These are phyloP conservation scores for Thelonectria blattea DNA, from an alignment of 2,329 filamentous ascomycete species.

Conservation along the genomic window DNA sequence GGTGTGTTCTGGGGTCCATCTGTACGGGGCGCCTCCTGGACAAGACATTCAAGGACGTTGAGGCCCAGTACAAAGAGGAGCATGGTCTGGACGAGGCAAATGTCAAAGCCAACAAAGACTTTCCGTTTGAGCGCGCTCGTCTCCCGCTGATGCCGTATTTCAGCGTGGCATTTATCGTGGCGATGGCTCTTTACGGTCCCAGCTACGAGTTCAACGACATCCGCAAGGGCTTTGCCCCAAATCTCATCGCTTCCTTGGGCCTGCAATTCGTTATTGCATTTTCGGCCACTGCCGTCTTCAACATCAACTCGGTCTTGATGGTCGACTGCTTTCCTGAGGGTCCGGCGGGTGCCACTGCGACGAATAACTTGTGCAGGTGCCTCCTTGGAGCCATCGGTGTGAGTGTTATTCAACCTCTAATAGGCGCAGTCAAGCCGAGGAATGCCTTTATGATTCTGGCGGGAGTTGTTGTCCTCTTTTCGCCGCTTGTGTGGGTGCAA, in stretches of 20 bases:
- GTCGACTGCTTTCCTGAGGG: constrained; percentile 12
- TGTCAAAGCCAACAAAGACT: constrained; percentile 3
- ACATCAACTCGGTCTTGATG: constrained; percentile 9
- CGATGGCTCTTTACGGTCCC: constrained; percentile 1
- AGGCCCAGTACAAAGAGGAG: background rate
- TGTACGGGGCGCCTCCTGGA: background rate
- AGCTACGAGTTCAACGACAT: background rate
- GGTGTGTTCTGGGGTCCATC: background rate
- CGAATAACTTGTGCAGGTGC: constrained; percentile 14
- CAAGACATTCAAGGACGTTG: background rate
- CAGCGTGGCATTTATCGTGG: background rate
- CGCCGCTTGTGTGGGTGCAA: constrained; percentile 4
- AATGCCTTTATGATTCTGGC: constrained; percentile 5
- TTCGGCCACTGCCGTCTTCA: constrained; percentile 12
- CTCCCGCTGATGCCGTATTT: constrained; percentile 6
- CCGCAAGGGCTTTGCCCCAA: background rate
- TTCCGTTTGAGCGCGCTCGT: constrained; percentile 13
- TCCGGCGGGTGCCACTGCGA: constrained; percentile 5
- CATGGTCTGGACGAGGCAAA: background rate
- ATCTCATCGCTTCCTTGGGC: background rate
- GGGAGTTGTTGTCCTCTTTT: background rate
- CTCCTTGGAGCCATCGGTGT: constrained; percentile 8
- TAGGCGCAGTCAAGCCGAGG: background rate
- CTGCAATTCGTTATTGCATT: constrained; percentile 14
- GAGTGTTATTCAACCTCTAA: constrained; percentile 5